Conservation (phyloP, 2,329 filamentous ascomycete species). For the Talaromyces sp. region DNA sequence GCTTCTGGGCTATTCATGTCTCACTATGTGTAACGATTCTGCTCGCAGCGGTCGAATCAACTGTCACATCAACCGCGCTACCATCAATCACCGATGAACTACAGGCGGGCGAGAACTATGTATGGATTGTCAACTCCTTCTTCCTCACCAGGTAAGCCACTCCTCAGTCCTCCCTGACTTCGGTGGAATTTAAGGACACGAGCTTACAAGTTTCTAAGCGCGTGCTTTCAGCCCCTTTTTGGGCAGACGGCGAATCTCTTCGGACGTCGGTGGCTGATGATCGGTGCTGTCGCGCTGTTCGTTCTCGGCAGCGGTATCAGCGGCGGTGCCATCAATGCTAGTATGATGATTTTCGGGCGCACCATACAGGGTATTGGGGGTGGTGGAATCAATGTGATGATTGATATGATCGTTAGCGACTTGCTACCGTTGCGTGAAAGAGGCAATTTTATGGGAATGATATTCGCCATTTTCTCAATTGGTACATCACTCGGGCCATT, state of each 20-base stretch:
- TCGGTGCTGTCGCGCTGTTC: constrained; percentile 49
- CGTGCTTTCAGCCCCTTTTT: constrained; percentile 32
- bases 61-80: background rate
- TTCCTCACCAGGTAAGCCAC: background rate
- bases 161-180: too few species aligned
- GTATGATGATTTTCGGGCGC: constrained; percentile 57
- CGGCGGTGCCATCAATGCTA: constrained; percentile 48
- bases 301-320: constrained; percentile 55
- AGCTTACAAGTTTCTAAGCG: too few species aligned
- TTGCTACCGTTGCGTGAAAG: constrained; percentile 54
- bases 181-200: too few species aligned
- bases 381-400: constrained; percentile 48
- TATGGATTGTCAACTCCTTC: background rate
- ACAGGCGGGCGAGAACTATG: background rate
- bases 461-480: too few species aligned
- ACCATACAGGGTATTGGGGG: constrained; percentile 55
- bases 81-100: background rate
- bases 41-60: too few species aligned
- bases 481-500: too few species aligned
- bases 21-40: too few species aligned
- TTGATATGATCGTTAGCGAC: constrained; percentile 55
- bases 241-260: constrained; percentile 56
- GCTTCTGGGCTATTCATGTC: too few species aligned
- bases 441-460: constrained; percentile 28
- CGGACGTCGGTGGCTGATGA: constrained; percentile 49